Evolutionary conservation across 768 basidiomycete genomes (phyloP).

Genomic region (Mycena maculata): DNA sequence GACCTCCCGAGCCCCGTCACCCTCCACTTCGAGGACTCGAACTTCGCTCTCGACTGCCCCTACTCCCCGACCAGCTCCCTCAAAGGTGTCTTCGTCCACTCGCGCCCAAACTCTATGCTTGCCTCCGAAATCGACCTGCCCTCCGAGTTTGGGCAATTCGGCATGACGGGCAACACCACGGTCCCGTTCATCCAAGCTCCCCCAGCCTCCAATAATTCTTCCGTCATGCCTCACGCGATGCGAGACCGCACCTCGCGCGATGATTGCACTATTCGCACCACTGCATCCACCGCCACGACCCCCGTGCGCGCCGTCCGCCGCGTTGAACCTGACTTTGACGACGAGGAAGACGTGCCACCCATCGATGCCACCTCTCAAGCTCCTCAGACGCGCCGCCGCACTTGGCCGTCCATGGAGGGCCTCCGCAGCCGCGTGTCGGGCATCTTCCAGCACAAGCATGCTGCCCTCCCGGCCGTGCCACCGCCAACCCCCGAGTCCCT

Average conservation of each 20-base stretch:
- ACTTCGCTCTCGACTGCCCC: conserved; percentile 10
- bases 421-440: conserved; percentile 26
- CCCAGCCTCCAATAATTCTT: not conserved
- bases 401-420: conserved; percentile 12
- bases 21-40: conserved; percentile 17
- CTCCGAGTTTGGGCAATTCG: conserved; percentile 12
- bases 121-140: not conserved
- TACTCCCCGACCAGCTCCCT: conserved; percentile 25
- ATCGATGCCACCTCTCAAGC: not conserved
- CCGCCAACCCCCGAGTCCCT: conserved; percentile 19
- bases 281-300: not conserved
- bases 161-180: conserved; percentile 1
- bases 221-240: not conserved
- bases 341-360: conserved; percentile 3
- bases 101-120: conserved; percentile 17
- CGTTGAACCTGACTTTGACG: not conserved
- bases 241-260: not conserved
- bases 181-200: conserved; percentile 17
- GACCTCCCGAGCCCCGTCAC: conserved; percentile 19
- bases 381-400: not conserved
- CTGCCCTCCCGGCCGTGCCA: not conserved
- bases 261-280: conserved; percentile 5
- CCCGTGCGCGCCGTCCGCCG: conserved; percentile 16
- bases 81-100: conserved; percentile 22
- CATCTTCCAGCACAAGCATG: conserved; percentile 23